Evolutionary conservation across 2,329 filamentous ascomycete species (phyloP), one percentile per base, ranked within the genome.

Genomic region (Trichoderma citrinoviride): DNA sequence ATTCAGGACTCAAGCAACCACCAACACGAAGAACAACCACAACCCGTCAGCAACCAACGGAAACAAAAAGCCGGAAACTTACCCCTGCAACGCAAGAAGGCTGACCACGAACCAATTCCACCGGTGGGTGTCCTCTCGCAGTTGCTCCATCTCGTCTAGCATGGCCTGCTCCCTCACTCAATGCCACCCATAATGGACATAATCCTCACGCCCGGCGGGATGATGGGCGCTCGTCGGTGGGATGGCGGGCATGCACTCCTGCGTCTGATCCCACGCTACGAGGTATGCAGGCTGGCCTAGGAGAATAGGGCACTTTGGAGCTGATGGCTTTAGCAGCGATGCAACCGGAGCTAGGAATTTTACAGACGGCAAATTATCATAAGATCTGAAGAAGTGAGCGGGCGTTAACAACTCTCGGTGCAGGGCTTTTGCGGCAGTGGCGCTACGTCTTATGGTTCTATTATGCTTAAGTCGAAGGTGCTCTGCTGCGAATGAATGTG

Each of bases 61-160:
- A 37, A 37, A 37, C 33, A 14, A 37, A 37, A 14, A 37, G 15
- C 23, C 27, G 25, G 41, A 37, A 23, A 43, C 21, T 43, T 10
- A 47, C 19, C 41, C 55, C 23, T 58, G 55, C 27, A 47, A 25
- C 17, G 49, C n/a, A 5, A 46, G n/a, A n/a, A 57, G 21, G 54
- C 54, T 57, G 54, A 57, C 41, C 17, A 52, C 29, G 25, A 29
- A 5, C n/a, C 33, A n/a, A 21, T 29, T n/a, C 25, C 8, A 41
- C n/a, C 33, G 40, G n/a, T 5, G 23, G 23, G 54, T 41, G 25
- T 46, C 15, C 5, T 25, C 29, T 33, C 21, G 41, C 41, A 44
- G 25, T 57, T 57, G 54, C 54, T 57, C 5, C 21, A 57, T 57
- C 25, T 14, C 21, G 41, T 56, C 54, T 57, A 57, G 54, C 19